Conservation (phyloP, 441 rosid genomes). For the Hura crepitans region DNA sequence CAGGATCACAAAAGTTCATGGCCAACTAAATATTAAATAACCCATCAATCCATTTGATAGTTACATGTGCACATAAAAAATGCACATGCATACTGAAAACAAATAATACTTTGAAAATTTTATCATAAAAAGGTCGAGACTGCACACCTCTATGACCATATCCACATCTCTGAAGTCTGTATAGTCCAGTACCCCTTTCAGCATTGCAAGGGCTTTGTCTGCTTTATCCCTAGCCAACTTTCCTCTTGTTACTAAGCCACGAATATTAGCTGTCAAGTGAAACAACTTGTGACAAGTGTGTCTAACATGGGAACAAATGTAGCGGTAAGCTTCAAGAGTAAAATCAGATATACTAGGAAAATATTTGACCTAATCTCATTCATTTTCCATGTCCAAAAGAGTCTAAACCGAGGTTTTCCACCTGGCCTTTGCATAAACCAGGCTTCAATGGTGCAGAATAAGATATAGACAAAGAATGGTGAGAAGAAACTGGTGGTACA, state of each 20-base stretch:
- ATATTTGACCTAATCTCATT: background rate
- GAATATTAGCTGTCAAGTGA: slow-evolving; percentile 59
- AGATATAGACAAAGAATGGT: background rate
- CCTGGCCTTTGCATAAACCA: background rate
- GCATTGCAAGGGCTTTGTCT: slow-evolving; percentile 66
- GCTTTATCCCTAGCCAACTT: slow-evolving; percentile 67
- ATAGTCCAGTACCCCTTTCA: slow-evolving; percentile 80
- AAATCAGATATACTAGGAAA: background rate
- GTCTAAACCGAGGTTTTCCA: background rate
- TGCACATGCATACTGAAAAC: background rate
- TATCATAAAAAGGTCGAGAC: background rate
- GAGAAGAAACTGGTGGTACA: too few species aligned
- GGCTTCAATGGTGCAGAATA: background rate
- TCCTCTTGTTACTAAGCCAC: slow-evolving; percentile 64
- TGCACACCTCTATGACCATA: slow-evolving; percentile 86
- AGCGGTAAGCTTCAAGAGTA: background rate
- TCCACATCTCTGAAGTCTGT: slow-evolving; percentile 82
- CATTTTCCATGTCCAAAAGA: background rate
- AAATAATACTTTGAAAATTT: background rate
- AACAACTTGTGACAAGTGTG: slow-evolving; percentile 15
- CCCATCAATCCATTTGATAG: background rate
- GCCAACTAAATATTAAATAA: slow-evolving; percentile 5
- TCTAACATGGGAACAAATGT: slow-evolving; percentile 10
- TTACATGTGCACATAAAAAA: background rate
- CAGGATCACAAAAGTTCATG: slow-evolving; percentile 2